Evolutionary conservation across 352 stramenopile genomes (phyloP), one percentile per base, ranked within the genome.

Genomic region (Globisporangium lucens): DNA sequence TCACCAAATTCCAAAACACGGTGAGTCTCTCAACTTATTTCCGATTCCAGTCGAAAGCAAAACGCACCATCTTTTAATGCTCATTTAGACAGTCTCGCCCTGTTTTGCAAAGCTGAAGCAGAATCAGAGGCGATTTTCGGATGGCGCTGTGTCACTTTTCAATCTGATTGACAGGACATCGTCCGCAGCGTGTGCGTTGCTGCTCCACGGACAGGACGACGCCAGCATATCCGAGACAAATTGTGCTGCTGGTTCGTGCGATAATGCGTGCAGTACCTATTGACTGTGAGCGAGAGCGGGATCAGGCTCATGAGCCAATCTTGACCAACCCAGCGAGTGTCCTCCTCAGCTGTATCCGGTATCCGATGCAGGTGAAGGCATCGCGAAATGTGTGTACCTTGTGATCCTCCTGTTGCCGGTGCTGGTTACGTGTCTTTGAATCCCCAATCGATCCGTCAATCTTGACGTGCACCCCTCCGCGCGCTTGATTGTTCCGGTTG

Each of bases 31-130:
- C 36, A 12, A 41, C 10, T 43, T 12, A 43, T 43, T 43, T 15
- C 36, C 10, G 6, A 43, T 43, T 43, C 15, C 15, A 33, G 36
- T 55, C 7, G 47, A 55, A 17, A 29, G n/a, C 6, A 3, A 7
- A 24, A 27, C 12, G 10, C 12, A 17, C 12, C 36, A 43, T 43
- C 15, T 46, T 15, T 20, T 46, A 3, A 46, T 17, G 38, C 38
- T 46, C 5, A 0, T 46, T 46, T 12, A 46, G 13, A 20, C 12
- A 46, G 38, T 55, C 8, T 17, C 47, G 30, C 47, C 47, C 12
- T 55, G 47, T 30, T 55, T 55, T 30, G 20, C n/a, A 7, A 55
- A 55, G 47, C 47, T 55, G 47, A 55, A 55, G 47, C 47, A 55
- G 47, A 55, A 30, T 55, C 47, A 55, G 38, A 46, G 38, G 12